phyloP scores from a whole-genome alignment of 805 yeast species.

The Zygosaccharomyces lentus region DNA sequence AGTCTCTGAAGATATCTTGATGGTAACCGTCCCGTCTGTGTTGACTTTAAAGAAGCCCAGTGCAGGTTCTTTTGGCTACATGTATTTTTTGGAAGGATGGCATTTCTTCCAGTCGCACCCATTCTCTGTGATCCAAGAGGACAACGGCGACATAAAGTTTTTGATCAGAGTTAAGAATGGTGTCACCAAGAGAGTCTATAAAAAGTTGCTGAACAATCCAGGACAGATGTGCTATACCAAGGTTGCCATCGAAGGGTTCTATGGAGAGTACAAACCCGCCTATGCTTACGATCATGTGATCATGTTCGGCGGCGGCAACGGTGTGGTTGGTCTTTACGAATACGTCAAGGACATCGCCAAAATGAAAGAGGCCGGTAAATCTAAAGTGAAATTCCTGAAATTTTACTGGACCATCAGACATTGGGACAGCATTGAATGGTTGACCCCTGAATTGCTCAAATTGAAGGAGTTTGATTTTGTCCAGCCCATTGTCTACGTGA shows the following conservation, averaged over 20 bases:
- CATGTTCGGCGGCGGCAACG: slow-evolving; percentile 50
- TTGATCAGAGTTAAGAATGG: slow-evolving; percentile 49
- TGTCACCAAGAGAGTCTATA: slow-evolving; percentile 44
- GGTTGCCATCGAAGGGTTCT: slow-evolving; percentile 56
- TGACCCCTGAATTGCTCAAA: slow-evolving; percentile 39
- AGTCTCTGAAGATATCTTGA: slow-evolving; percentile 35
- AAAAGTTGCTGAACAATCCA: slow-evolving; percentile 32
- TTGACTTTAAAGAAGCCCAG: slow-evolving; percentile 38
- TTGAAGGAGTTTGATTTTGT: slow-evolving; percentile 18
- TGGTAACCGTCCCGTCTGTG: slow-evolving; percentile 29
- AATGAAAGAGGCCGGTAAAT: slow-evolving; percentile 15
- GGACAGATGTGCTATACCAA: slow-evolving; percentile 36
- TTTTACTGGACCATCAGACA: slow-evolving; percentile 64
- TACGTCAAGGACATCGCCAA: slow-evolving; percentile 30
- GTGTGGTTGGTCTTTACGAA: slow-evolving; percentile 49
- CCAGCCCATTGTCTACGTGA: slow-evolving; percentile 48
- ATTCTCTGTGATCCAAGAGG: slow-evolving; percentile 50
- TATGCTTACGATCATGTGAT: slow-evolving; percentile 35
- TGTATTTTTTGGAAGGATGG: slow-evolving; percentile 44
- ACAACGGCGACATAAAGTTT: slow-evolving; percentile 18
- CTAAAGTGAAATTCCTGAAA: slow-evolving; percentile 32
- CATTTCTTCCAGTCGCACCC: slow-evolving; percentile 58
- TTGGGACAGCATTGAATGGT: slow-evolving; percentile 47
- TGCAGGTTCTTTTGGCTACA: slow-evolving; percentile 55
- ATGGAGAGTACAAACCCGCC: slow-evolving; percentile 45